Conservation (phyloP, 805 yeast species). For the Ogataea pini region DNA sequence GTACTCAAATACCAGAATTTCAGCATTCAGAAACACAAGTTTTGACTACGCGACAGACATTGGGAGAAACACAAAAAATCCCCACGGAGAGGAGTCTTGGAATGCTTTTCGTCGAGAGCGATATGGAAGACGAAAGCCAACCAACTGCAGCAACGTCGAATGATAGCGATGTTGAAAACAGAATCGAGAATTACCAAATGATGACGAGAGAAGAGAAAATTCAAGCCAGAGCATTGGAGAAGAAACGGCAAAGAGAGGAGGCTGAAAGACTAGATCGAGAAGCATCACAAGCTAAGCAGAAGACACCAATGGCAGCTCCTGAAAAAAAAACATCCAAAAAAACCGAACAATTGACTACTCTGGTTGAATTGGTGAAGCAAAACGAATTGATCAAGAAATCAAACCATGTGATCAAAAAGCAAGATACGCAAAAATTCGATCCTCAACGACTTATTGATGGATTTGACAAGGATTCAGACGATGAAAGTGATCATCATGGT, state of each 20-base stretch:
- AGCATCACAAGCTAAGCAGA: neutral
- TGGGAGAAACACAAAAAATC: neutral
- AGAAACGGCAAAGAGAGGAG: constrained; percentile 20
- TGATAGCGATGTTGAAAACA: constrained; percentile 3
- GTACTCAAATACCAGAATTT: neutral
- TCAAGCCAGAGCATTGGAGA: constrained; percentile 29
- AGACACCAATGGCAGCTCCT: neutral
- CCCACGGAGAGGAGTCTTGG: neutral
- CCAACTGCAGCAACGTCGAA: neutral
- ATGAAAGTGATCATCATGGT: neutral
- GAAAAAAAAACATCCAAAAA: constrained; percentile 11
- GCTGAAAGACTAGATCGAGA: constrained; percentile 8
- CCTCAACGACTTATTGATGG: constrained; percentile 24
- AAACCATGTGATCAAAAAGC: constrained; percentile 16
- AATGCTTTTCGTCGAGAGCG: constrained; percentile 4
- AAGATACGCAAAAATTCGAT: constrained; percentile 24
- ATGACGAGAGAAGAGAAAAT: constrained; percentile 32
- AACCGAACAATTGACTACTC: constrained; percentile 10
- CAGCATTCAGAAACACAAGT: neutral
- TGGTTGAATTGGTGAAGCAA: constrained; percentile 19
- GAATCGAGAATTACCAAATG: constrained; percentile 21
- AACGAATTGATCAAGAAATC: constrained; percentile 25
- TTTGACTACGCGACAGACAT: neutral
- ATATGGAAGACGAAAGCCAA: constrained; percentile 6
- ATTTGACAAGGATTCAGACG: constrained; percentile 20